Evolutionary conservation across 768 basidiomycete genomes (phyloP), one percentile per base, ranked within the genome.

Genomic region (Pulveroboletus sp.): DNA sequence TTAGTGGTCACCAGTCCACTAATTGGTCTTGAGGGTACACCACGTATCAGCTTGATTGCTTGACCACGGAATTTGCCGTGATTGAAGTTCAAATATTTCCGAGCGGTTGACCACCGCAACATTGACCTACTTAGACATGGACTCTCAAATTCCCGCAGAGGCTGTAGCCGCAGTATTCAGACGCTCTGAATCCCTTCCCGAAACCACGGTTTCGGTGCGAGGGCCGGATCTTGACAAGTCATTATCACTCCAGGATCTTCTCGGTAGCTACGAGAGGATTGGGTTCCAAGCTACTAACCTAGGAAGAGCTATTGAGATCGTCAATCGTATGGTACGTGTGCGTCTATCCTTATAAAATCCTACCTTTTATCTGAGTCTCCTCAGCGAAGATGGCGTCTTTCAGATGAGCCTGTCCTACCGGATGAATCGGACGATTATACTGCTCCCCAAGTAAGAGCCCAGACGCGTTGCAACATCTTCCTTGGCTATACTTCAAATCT

Each of bases 401-500:
- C 89, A 8, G 86, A 95, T 60, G 92, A 94, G 36, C 86, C 88
- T 14, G 63, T 86, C 50, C 63, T 72, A 3, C 78, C 79, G 33
- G 82, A 88, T 60, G 91, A 92, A 63, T 69, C 80, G 1, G 86
- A 90, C 28, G 77, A 86, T 46, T 83, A 75, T 60, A 62, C 71
- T 11, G 73, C 78, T 57, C 78, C 79, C 8, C 71, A 77, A 49
- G 72, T 85, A 46, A 83, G 86, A 55, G 79, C 79, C 30, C 75
- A 76, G 60, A 93, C 80, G 39, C 84, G 83, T 52, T 96, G 84
- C 71, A 86, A 84, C 55, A 78, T 98, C 64, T 96, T 99, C 67
- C 83, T 99, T 37, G 96, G 96, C 35, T 99, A 96, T 71, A 99
- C 96, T 10, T 98, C 94, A 43, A 99, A 99, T 71, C 80, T 99